phyloP scores from a whole-genome alignment of 2,329 filamentous ascomycete species.

The Cercospora zeae-maydis region DNA sequence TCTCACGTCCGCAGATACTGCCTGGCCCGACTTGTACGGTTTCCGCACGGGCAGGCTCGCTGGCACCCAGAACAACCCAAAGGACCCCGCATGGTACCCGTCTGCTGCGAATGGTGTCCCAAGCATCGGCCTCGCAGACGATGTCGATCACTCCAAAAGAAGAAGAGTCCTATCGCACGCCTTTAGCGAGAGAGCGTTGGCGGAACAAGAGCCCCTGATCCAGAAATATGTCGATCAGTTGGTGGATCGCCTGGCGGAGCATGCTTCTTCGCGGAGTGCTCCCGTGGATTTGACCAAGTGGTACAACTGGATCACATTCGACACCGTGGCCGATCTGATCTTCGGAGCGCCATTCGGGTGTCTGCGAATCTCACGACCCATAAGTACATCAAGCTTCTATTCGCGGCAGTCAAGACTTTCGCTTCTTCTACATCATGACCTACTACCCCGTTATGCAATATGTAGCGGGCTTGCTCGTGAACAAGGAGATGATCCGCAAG shows the following conservation, averaged over 20 bases:
- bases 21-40: neutral
- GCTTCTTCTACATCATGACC: no score
- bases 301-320: neutral
- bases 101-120: neutral
- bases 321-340: neutral
- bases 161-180: slow-evolving; percentile 13
- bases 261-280: neutral
- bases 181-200: neutral
- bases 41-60: no score
- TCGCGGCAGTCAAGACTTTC: no score
- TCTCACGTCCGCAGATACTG: neutral
- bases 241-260: neutral
- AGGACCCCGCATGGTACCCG: neutral
- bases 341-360: neutral
- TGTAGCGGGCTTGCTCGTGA: no score
- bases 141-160: neutral
- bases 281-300: neutral
- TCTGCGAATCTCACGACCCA: neutral
- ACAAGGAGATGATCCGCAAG: no score
- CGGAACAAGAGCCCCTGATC: neutral
- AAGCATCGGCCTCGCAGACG: neutral
- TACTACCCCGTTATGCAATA: no score
- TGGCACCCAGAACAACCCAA: neutral
- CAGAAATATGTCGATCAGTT: neutral
- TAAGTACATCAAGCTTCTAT: no score